Base-by-base conservation (phyloP, 768 basidiomycete genomes). In the Rhizopogon sp. region DNA sequence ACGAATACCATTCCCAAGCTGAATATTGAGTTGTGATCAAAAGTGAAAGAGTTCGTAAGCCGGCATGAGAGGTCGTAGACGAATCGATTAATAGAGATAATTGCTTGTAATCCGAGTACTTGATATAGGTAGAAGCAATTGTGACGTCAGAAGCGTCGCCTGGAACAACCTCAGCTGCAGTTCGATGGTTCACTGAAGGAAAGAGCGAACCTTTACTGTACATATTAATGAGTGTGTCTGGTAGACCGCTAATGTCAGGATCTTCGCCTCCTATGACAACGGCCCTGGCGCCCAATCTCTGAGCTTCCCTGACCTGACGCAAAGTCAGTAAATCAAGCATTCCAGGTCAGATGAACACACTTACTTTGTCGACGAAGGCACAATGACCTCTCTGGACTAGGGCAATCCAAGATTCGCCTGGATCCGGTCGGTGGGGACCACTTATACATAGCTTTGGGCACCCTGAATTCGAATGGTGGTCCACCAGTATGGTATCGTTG, bases 1-100 rank as follows among this genome's bases (percentile, higher is more conserved):
- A 92, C 90, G 89, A 92, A 66, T 92, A 93, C 91, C 93, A 95
- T 65, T 93, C 90, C 86, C 91, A 94, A 42, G 86, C 82, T 13
- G 88, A 86, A 64, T 86, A 88, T 58, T 90, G 87, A 5, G 87
- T 84, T 13, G 82, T 88, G 62, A 93, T 86, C 55, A 87, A 74
- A 25, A 93, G 72, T 2, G 88, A 88, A 29, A 93, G 77, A 0
- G 90, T 92, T 42, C 76, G 79, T 47, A 91, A 63, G 41, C 88
- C 90, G 39, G 85, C 84, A 63, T 92, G 88, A 20, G 89, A 87
- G 3, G 88, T 87, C 56, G 90, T 91, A 39, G 88, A 90, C 28
- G 79, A 70, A 22, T 77, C 70, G 56, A 95, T 88, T 55, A 94
- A 74, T n/a, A 77, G 72, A 53, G 76, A 78, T 28, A 98, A 77